phyloP scores from a whole-genome alignment of 768 basidiomycete species.

The Daedalea quercina region DNA sequence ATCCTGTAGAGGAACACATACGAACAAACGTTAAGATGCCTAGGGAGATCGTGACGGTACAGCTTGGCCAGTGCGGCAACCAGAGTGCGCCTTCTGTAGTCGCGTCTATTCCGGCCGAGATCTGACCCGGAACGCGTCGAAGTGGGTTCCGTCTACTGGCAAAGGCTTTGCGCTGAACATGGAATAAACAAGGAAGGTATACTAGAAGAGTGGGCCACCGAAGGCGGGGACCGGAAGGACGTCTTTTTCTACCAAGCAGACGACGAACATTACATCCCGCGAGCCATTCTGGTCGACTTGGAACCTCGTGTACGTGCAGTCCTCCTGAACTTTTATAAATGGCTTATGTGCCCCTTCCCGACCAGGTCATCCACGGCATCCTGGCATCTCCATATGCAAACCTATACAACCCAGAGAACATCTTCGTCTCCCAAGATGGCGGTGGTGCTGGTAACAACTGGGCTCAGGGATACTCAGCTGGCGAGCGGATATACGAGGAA shows the following conservation, averaged over 20 bases:
- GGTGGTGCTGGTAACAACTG: slow-evolving; percentile 99
- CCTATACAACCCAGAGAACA: slow-evolving; percentile 97
- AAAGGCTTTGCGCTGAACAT: slow-evolving; percentile 95
- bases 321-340: too few species aligned
- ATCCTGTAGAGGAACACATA: not conserved
- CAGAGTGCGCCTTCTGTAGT: slow-evolving; percentile 53
- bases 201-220: slow-evolving; percentile 94
- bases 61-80: slow-evolving; percentile 90
- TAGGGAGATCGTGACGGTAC: slow-evolving; percentile 77
- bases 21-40: slow-evolving; percentile 42
- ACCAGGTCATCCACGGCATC: slow-evolving; percentile 94
- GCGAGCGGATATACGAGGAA: slow-evolving; percentile 90
- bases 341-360: slow-evolving; percentile 1
- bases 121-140: slow-evolving; percentile 16
- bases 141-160: slow-evolving; percentile 99
- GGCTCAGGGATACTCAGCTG: slow-evolving; percentile 90
- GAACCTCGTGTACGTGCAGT: slow-evolving; percentile 91
- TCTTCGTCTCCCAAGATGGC: slow-evolving; percentile 92
- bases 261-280: slow-evolving; percentile 97
- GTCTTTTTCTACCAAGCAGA: slow-evolving; percentile 99
- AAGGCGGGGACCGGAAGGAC: slow-evolving; percentile 94
- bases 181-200: slow-evolving; percentile 95
- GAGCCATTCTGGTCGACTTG: slow-evolving; percentile 92
- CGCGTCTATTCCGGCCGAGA: slow-evolving; percentile 6
- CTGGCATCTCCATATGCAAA: slow-evolving; percentile 81